A percentile compares a stretch with the other conserved stretches of the same genome.
Conservation (phyloP, 2,329 filamentous ascomycete species). For the Rhinocladiella mackenziei region DNA sequence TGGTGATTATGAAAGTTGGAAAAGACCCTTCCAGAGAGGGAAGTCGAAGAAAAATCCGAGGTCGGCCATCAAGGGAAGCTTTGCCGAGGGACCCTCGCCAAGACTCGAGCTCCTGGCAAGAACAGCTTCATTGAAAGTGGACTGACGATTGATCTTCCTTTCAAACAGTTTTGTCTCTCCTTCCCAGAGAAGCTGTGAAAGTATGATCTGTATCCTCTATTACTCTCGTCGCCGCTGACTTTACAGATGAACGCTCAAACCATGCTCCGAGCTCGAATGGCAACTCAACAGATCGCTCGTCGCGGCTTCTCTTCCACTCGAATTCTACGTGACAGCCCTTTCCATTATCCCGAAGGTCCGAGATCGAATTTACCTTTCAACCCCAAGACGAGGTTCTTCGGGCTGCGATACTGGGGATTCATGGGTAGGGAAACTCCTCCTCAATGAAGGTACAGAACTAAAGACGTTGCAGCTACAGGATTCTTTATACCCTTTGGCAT, state of each 20-base stretch:
- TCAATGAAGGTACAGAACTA: constrained; percentile 13
- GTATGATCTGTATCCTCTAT: neutral
- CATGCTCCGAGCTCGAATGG: constrained; percentile 58
- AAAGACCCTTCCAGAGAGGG: no score
- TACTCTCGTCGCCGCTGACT: constrained; percentile 1
- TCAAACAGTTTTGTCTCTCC: constrained; percentile 4
- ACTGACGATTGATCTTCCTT: constrained; percentile 12
- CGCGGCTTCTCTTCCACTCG: constrained; percentile 93
- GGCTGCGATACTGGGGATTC: constrained; percentile 75
- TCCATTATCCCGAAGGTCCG: constrained; percentile 97
- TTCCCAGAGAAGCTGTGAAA: constrained; percentile 1
- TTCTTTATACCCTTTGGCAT: constrained; percentile 59
- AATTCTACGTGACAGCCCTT: constrained; percentile 68
- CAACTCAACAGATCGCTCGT: constrained; percentile 70
- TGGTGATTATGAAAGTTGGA: no score
- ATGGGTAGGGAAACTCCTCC: constrained; percentile 52
- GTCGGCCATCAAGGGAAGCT: neutral
- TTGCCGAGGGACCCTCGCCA: constrained; percentile 8
- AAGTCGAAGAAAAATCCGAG: constrained; percentile 15
- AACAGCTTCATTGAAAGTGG: constrained; percentile 16
- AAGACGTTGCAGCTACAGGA: constrained; percentile 46
- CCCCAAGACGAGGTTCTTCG: constrained; percentile 83
- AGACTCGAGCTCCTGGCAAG: constrained; percentile 11
- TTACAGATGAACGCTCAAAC: constrained; percentile 72
- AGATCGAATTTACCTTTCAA: constrained; percentile 97